Base-by-base conservation (phyloP, 371 early-diverging fungal genomes). In the Rhizopus microsporus region DNA sequence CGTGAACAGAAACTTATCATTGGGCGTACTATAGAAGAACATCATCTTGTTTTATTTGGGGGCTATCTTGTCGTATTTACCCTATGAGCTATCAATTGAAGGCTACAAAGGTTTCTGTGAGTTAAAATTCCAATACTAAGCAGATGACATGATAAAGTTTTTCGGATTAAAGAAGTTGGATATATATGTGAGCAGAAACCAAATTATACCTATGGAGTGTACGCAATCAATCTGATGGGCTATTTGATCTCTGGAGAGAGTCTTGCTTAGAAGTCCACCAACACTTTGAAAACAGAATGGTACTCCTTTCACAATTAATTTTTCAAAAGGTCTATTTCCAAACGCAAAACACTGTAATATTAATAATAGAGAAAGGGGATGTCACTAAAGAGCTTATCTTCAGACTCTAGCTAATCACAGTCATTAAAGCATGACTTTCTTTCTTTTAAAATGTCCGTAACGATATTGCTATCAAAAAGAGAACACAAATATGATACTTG, bases 171-270 rank as follows among this genome's bases (percentile, higher is more conserved):
- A 51, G 35, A n/a, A 51, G n/a, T 30, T 13, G 12, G 23, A 23
- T 49, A 33, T 33, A 15, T 15, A 54, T 37, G 16, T 45, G 7
- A 35, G 23, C 34, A 44, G 46, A 44, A 23, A 35, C 33, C 2
- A 16, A 42, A 44, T 23, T 34, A n/a, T 35, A 44, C 15, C 23
- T 54, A 15, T 45, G 55, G 44, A 54, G 55, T 44, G 34, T 54
- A 3, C 17, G 9, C 12, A 43, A 42, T 15, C 8, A 40, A 38
- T 32, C n/a, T 31, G 33, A 54, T 4, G 33, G 45, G 4, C 12
- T 39, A 23, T 52, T 54, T 54, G 55, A 54, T 16, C 34, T 54
- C 17, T 54, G 55, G 15, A 54, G 55, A 45, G 44, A 54, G 34
- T 53, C 43, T 40, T 53, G 43, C 12, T 8, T 53, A 1, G 7